Base-by-base conservation (phyloP, 2,329 filamentous ascomycete genomes). In the Passalora sequoiae region DNA sequence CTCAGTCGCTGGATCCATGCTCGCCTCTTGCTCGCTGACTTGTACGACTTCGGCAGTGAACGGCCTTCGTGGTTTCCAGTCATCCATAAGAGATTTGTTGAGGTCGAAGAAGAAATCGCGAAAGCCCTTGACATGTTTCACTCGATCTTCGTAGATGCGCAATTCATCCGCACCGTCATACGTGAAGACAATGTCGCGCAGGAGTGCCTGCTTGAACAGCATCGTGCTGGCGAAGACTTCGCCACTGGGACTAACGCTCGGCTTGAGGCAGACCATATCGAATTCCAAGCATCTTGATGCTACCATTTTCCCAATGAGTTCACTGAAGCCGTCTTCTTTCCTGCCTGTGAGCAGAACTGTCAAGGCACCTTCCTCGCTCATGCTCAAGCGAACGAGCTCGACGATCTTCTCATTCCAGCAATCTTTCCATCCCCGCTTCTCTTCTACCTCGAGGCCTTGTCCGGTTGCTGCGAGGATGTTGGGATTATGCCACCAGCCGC, bases 331-430 rank as follows among this genome's bases (percentile, higher is more conserved):
- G 8, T 73, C 71, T 66, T 96, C 89, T 24, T 81, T 80, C 29
- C 92, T 80, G 19, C 92, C 92, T 1, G 92, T 98, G 50, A 98
- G 73, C 8, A 97, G 77, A 31, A 98, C 83, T 38, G 80, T 87
- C 27, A 97, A 70, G 0, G 86, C 85, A 61, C 94, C 88, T 51
- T 87, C 84, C 61, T 96, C 87, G 60, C 84, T 70, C 72, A 86
- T 86, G 63, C 84, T 89, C 43, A 96, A 71, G 58, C 77, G 75
- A 29, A 94, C 88, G 21, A 97, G 77, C 57, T 89, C 46, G 56
- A 76, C 79, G 54, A 98, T 83, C 57, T 84, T 81, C 62, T 97
- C 91, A 60, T 97, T 97, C 92, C 92, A 98, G 85, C 87, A 96
- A 25, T 89, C 89, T 44, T 85, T 72, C 91, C 91, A 98, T 7